Conservation (phyloP, 441 rosid genomes). For the Populus trichocarpa region DNA sequence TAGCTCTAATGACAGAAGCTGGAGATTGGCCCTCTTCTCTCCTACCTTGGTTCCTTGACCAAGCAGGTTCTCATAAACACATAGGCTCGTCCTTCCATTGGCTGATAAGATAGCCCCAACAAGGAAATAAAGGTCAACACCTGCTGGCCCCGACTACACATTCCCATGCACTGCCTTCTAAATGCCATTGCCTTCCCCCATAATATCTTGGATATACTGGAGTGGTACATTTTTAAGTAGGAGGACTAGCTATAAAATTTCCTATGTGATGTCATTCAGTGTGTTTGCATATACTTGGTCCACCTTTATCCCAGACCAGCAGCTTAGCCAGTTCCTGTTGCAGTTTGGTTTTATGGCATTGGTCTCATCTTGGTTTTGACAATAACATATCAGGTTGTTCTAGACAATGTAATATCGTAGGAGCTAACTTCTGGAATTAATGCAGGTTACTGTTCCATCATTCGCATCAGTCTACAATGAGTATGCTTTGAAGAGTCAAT, state of each 20-base stretch:
- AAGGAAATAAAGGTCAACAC: background rate
- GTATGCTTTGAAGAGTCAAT: conserved; percentile 94
- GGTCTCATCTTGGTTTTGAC: background rate
- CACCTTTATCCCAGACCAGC: background rate
- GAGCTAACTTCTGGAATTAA: conserved; percentile 22
- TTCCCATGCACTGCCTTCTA: background rate
- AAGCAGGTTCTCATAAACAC: background rate
- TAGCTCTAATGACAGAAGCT: background rate
- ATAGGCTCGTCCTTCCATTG: background rate
- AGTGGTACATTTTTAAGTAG: background rate
- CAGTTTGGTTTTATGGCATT: background rate
- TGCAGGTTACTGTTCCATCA: conserved; percentile 91
- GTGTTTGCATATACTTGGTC: background rate
- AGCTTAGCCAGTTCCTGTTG: background rate
- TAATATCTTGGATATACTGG: background rate
- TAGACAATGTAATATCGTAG: background rate
- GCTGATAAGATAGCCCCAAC: background rate
- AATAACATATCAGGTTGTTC: background rate
- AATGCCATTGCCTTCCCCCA: background rate
- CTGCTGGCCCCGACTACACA: background rate
- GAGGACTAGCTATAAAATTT: background rate
- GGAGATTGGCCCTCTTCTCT: background rate
- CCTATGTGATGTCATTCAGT: background rate
- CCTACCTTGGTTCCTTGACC: background rate
- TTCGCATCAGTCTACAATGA: conserved; percentile 97